Evolutionary conservation across 768 basidiomycete genomes (phyloP).

Genomic region (Gymnopilus dilepis): DNA sequence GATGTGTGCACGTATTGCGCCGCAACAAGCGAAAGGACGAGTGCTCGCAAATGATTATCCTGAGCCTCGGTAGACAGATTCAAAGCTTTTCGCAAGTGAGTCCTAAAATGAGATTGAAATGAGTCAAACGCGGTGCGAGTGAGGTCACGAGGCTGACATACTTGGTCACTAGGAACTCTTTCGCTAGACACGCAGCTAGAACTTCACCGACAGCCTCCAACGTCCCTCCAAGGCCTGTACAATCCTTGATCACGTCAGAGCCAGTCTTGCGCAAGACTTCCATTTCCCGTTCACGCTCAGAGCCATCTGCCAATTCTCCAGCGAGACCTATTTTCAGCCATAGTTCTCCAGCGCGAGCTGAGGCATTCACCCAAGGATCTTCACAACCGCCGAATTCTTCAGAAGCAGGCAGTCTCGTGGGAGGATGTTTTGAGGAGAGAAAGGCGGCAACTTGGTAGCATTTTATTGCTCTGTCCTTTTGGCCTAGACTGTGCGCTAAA

Average conservation of each 20-base stretch:
- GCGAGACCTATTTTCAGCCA: slow-evolving; percentile 38
- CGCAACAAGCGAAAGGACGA: slow-evolving; percentile 69
- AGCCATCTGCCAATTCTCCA: slow-evolving; percentile 19
- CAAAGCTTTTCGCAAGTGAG: slow-evolving; percentile 64
- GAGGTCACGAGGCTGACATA: slow-evolving; percentile 37
- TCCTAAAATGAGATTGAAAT: slow-evolving; percentile 38
- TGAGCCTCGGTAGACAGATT: slow-evolving; percentile 58
- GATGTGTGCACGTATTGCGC: slow-evolving; percentile 77
- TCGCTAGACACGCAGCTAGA: slow-evolving; percentile 54
- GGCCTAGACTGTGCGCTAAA: slow-evolving; percentile 69
- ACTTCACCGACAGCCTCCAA: slow-evolving; percentile 60
- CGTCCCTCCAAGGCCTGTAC: slow-evolving; percentile 57
- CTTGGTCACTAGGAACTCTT: slow-evolving; percentile 69
- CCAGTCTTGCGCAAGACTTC: slow-evolving; percentile 38
- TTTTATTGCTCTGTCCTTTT: slow-evolving; percentile 54
- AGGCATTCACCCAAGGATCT: slow-evolving; percentile 39
- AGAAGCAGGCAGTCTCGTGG: not conserved
- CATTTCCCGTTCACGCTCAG: slow-evolving; percentile 29
- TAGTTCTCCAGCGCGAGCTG: slow-evolving; percentile 39
- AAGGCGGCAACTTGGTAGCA: slow-evolving; percentile 70
- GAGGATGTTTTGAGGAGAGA: slow-evolving; percentile 36
- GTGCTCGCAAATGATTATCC: slow-evolving; percentile 76
- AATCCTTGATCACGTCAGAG: slow-evolving; percentile 46
- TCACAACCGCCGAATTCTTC: slow-evolving; percentile 33
- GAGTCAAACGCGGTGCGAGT: slow-evolving; percentile 1